Base-by-base conservation (phyloP, 2,329 filamentous ascomycete genomes). In the Monosporascus sp. region DNA sequence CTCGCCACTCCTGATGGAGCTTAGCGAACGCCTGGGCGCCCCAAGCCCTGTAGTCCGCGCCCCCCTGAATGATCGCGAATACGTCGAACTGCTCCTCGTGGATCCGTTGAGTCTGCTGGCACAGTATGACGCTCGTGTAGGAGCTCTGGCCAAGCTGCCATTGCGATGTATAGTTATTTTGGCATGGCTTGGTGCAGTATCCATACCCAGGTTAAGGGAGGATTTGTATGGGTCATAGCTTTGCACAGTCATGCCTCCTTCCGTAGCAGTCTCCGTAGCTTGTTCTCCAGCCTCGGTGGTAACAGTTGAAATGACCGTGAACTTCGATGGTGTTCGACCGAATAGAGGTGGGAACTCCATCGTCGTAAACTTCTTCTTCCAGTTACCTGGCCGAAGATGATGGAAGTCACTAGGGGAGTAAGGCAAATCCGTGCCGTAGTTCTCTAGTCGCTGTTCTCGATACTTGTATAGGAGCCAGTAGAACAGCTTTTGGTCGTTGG, bases 331-430 rank as follows among this genome's bases (percentile, higher is more conserved):
- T 45, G 78, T 80, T 49, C 80, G 73, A 24, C 76, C 75, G 57
- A 79, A 51, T 72, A 75, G 34, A 63, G 66, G 27, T 68, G 73
- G 49, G 63, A 86, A 86, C 57, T 85, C 74, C 56, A 81, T 78
- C 0, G 83, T 86, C 0, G 83, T 84, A 48, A 83, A 75, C 46
- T 81, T 79, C 62, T 80, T 84, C 57, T 77, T 80, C 74, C 82
- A 81, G 27, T 74, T 71, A 0, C 74, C 70, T 11, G 83, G 81
- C 52, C 77, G 78, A 38, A 89, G 80, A 63, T 95, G 90, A 63
- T 97, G 93, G 62, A 95, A 94, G 65, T 97, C 93, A 69, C 91
- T 96, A 52, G 86, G 81, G 1, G 93, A 96, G 65, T 94, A 88
- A n/a, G 83, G 83, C 51, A 97, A 74, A 22, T 88, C 82, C 31